Evolutionary conservation across 2,329 filamentous ascomycete species (phyloP), one percentile per base, ranked within the genome.

Genomic region (Aotearoamyces nothofagi): DNA sequence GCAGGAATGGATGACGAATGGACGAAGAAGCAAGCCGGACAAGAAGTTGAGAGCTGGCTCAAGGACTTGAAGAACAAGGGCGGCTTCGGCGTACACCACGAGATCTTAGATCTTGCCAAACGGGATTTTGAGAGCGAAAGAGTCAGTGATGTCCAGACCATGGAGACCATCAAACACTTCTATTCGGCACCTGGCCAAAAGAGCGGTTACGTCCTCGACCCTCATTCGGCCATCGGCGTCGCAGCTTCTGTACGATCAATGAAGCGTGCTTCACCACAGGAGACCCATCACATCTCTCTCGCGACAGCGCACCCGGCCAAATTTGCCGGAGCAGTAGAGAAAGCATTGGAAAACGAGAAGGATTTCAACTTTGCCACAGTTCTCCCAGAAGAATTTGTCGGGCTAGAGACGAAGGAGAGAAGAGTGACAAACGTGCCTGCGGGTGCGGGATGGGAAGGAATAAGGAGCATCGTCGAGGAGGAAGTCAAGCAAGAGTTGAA

Each of bases 231-330:
- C 2, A 79, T 98, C 25, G 90, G 86, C 32, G 66, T 94, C 22
- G 66, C 77, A 11, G 86, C 82, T 1, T 68, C 86, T 0, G 50
- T 72, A 31, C 67, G 84, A 33, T 84, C 81, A 3, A 63, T 80
- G 17, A 49, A 58, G 24, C 61, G 70, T 9, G 52, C 59, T 1
- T 55, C 55, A 15, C 50, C 61, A 24, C 52, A 60, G 2, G 50
- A 54, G 3, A 58, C 58, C 10, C 56, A 75, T 29, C 61, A 92
- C 51, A 78, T 98, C 44, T 75, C 83, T 1, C 69, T 98, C 3
- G 81, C 86, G 2, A 98, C 90, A 2, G 90, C 90, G 3, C 90
- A 98, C 54, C 87, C 90, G 0, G 90, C 87, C 36, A 98, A 98
- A 55, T 98, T 98, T 47, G 74, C 78, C 0, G 70, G 71, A 17